A percentile compares a stretch with the other conserved stretches of the same genome.
Evolutionary conservation across 495 filamentous ascomycete species (phyloP).

Genomic region (Cudoniella acicularis): DNA sequence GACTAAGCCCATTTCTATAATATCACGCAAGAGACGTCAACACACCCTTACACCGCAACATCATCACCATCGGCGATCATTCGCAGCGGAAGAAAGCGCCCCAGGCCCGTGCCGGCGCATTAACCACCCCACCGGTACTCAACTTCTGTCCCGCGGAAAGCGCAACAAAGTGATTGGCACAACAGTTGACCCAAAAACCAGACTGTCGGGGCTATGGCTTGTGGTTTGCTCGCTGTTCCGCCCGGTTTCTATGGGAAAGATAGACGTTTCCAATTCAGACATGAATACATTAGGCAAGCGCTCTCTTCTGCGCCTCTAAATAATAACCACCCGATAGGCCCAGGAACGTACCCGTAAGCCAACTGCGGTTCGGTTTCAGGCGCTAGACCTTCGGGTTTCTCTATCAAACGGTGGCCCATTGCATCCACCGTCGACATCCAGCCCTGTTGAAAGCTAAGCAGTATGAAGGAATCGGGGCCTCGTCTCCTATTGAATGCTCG

Average conservation of each 20-base stretch:
- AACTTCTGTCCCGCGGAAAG: not conserved
- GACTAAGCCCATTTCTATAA: not conserved
- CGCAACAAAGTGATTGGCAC: not conserved
- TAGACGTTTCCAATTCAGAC: not conserved
- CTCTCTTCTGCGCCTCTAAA: too few species aligned
- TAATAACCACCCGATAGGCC: too few species aligned
- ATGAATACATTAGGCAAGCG: too few species aligned
- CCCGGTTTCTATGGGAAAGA: not conserved
- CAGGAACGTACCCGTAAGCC: too few species aligned
- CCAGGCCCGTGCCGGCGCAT: not conserved
- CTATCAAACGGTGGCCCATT: too few species aligned
- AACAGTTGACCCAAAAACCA: not conserved
- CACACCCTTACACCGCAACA: not conserved
- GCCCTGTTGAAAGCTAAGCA: too few species aligned
- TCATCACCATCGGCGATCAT: not conserved
- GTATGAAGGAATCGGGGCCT: too few species aligned
- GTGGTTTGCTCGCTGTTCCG: not conserved
- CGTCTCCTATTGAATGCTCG: too few species aligned
- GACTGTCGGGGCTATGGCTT: not conserved
- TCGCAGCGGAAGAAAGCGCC: not conserved
- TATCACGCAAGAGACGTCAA: not conserved
- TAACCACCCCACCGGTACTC: not conserved
- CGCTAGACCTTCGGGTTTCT: too few species aligned
- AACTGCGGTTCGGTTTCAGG: too few species aligned
- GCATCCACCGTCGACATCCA: too few species aligned